These are phyloP conservation scores for Amaranthus tricolor DNA, from an alignment of 179 eudicot species.

Conservation along the genomic window DNA sequence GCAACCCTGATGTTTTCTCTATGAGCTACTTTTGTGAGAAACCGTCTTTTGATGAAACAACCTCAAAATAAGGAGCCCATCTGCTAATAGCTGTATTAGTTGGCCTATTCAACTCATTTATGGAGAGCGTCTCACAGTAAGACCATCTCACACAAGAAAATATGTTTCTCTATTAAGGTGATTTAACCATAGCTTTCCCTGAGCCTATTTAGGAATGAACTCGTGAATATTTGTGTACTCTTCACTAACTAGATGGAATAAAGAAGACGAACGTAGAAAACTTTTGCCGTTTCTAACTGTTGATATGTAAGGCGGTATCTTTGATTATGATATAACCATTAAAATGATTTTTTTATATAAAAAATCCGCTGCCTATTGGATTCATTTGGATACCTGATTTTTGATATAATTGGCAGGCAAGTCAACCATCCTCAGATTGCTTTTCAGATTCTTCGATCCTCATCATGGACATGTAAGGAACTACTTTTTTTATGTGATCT, in stretches of 20 bases:
- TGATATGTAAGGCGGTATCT: neutral
- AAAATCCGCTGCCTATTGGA: neutral
- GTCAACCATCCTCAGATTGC: slow-evolving; percentile 85
- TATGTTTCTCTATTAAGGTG: neutral
- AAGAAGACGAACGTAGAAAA: neutral
- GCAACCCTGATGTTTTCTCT: neutral
- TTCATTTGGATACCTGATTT: slow-evolving; percentile 1
- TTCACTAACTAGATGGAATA: neutral
- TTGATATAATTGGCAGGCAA: slow-evolving; percentile 54
- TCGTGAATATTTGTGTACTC: neutral
- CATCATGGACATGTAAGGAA: slow-evolving; percentile 74
- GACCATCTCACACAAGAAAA: no score
- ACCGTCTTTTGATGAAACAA: no score
- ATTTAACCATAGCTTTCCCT: neutral
- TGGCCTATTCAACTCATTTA: no score
- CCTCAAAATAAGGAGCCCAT: no score
- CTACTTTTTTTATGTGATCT: slow-evolving; percentile 11
- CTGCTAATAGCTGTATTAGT: no score
- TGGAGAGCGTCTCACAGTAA: no score
- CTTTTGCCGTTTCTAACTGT: neutral
- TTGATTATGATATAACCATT: neutral
- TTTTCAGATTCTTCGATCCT: slow-evolving; percentile 88
- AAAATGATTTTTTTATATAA: neutral
- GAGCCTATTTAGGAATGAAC: neutral
- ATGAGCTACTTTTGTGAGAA: no score